These are phyloP conservation scores for Pestalotiopsis sp. DNA, from an alignment of 2,329 filamentous ascomycete genomes.

Conservation along the genomic window DNA sequence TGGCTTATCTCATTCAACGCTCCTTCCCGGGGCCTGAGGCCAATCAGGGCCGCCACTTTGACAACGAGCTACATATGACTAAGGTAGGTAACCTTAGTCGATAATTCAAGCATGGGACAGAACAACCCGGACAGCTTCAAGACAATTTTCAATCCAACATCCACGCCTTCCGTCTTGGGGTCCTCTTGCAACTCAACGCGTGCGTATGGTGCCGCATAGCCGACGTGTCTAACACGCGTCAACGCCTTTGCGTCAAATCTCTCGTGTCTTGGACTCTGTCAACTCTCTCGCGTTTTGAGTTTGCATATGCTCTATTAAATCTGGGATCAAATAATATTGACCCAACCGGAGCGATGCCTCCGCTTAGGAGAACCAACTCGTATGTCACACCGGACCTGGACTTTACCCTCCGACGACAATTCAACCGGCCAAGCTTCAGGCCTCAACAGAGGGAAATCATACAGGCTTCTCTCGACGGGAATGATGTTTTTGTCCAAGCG, in stretches of 20 bases:
- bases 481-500: constrained; percentile 93
- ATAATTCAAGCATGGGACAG: too few relatives aligned
- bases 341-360: constrained; percentile 27
- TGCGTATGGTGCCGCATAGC: not conserved
- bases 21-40: too few relatives aligned
- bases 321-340: not conserved
- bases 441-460: constrained; percentile 90
- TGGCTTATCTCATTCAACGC: too few relatives aligned
- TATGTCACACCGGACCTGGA: constrained; percentile 54
- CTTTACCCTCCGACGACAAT: constrained; percentile 66
- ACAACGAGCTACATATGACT: too few relatives aligned
- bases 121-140: not conserved
- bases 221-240: not conserved
- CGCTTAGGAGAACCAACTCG: constrained; percentile 31
- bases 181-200: not conserved
- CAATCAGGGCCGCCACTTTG: too few relatives aligned
- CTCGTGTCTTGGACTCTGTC: not conserved
- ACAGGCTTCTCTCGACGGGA: constrained; percentile 73
- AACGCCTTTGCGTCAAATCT: not conserved
- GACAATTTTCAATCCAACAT: not conserved
- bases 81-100: too few relatives aligned
- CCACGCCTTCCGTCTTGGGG: not conserved
- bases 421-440: constrained; percentile 63
- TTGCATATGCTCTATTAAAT: not conserved
- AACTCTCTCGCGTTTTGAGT: not conserved